Evolutionary conservation across 345 rosid species (phyloP).

Genomic region (Ceriops zippeliana): DNA sequence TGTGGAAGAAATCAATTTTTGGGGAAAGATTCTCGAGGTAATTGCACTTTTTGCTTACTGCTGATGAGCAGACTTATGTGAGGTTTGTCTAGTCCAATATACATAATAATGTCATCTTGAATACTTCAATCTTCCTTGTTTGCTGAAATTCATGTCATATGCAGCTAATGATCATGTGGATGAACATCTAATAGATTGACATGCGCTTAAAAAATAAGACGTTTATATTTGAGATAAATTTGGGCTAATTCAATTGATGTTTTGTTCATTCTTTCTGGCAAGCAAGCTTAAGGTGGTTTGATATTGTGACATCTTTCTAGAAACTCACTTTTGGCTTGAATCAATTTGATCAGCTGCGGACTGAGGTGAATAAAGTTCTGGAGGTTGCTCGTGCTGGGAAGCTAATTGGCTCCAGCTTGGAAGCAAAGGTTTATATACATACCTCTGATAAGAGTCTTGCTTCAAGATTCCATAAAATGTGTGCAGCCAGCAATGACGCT

Average conservation of each 20-base stretch:
- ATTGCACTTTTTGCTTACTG: conserved; percentile 10
- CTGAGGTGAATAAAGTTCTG: conserved; percentile 89
- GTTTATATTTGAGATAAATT: too few species aligned
- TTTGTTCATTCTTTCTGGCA: neutral
- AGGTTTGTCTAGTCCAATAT: neutral
- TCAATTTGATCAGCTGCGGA: conserved; percentile 59
- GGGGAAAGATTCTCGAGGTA: conserved; percentile 89
- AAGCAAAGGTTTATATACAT: conserved; percentile 75
- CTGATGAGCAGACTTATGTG: neutral
- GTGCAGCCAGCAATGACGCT: conserved; percentile 57
- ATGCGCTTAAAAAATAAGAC: too few species aligned
- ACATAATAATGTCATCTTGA: neutral
- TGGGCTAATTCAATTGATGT: too few species aligned
- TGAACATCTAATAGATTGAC: too few species aligned
- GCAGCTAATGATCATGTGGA: too few species aligned
- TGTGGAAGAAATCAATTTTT: conserved; percentile 57
- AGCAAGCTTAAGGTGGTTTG: neutral
- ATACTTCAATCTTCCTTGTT: neutral
- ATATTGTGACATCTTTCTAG: conserved; percentile 1
- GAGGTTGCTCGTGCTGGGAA: conserved; percentile 81
- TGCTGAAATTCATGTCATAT: neutral
- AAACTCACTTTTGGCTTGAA: conserved; percentile 12
- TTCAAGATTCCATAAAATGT: conserved; percentile 46
- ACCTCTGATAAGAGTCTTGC: conserved; percentile 55
- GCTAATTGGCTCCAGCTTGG: conserved; percentile 89